A percentile compares a stretch with the other conserved stretches of the same genome.
Conservation (phyloP, 805 yeast species). For the Metschnikowia anglica region DNA sequence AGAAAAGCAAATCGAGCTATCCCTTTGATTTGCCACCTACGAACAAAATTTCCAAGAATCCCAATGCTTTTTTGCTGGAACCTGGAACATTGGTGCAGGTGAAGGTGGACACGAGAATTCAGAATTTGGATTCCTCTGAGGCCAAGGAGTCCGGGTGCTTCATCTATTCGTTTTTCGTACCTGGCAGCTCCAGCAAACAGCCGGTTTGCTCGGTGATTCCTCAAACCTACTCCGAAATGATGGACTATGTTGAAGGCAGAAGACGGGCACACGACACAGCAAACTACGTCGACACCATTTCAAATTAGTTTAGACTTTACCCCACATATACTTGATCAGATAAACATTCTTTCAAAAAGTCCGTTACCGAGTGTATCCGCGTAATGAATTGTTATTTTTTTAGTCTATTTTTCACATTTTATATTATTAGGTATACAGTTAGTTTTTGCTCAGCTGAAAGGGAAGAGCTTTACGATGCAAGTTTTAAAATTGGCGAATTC, state of each 20-base stretch:
- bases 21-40: slow-evolving; percentile 54
- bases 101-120: slow-evolving; percentile 79
- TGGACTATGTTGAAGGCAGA: slow-evolving; percentile 85
- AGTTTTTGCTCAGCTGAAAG: neutral
- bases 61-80: slow-evolving; percentile 59
- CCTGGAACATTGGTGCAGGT: slow-evolving; percentile 92
- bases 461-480: slow-evolving; percentile 1
- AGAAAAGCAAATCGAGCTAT: slow-evolving; percentile 27
- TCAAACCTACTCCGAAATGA: slow-evolving; percentile 87
- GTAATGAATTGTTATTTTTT: neutral
- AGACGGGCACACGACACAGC: slow-evolving; percentile 87
- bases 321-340: slow-evolving; percentile 23
- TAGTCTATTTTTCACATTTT: neutral
- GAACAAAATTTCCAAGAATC: slow-evolving; percentile 50
- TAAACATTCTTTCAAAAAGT: neutral
- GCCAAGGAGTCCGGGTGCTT: slow-evolving; percentile 80
- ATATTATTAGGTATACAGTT: slow-evolving; percentile 1
- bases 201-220: slow-evolving; percentile 79
- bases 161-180: slow-evolving; percentile 85
- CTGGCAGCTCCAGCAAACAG: slow-evolving; percentile 46
- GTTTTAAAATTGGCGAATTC: neutral
- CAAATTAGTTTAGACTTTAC: slow-evolving; percentile 2
- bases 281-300: slow-evolving; percentile 48
- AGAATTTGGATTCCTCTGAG: slow-evolving; percentile 59
- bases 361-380: too few relatives aligned